Evolutionary conservation across 139 green algal genomes (phyloP).

Genomic region (Gonium pectorale): DNA sequence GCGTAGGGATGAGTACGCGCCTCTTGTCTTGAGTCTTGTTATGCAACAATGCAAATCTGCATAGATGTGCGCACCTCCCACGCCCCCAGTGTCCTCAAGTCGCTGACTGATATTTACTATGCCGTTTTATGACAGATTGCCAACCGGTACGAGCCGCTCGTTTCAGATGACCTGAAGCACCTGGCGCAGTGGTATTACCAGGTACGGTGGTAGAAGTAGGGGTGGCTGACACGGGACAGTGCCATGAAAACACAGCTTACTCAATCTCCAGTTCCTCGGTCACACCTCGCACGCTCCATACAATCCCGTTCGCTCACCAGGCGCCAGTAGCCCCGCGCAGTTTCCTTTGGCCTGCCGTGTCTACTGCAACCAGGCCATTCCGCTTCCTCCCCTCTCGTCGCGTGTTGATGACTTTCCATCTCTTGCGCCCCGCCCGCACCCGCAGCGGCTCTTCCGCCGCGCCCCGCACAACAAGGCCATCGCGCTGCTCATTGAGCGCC

Average conservation of each 20-base stretch:
- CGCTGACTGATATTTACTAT: no score
- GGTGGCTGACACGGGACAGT: not conserved
- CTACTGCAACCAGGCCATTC: no score
- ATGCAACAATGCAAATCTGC: not conserved
- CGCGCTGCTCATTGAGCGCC: not conserved
- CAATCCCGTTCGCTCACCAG: no score
- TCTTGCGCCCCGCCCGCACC: not conserved
- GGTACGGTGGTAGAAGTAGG: not conserved
- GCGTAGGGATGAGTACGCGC: not conserved
- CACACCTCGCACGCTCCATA: no score
- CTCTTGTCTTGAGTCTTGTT: not conserved
- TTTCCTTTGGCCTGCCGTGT: no score
- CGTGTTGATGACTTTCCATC: no score
- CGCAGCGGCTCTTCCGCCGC: not conserved
- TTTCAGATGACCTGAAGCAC: not conserved
- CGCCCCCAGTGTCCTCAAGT: no score
- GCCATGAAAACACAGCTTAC: no score
- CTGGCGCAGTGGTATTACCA: not conserved
- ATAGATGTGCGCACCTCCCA: no score
- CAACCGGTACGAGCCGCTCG: slow-evolving; percentile 8
- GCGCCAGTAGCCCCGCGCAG: no score
- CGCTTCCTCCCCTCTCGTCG: no score
- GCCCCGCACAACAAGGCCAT: slow-evolving; percentile 22
- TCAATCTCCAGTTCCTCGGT: no score
- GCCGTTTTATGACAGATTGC: not conserved